These are phyloP conservation scores for Staphylotrichum longicolle DNA, from an alignment of 495 filamentous ascomycete species.

Conservation along the genomic window DNA sequence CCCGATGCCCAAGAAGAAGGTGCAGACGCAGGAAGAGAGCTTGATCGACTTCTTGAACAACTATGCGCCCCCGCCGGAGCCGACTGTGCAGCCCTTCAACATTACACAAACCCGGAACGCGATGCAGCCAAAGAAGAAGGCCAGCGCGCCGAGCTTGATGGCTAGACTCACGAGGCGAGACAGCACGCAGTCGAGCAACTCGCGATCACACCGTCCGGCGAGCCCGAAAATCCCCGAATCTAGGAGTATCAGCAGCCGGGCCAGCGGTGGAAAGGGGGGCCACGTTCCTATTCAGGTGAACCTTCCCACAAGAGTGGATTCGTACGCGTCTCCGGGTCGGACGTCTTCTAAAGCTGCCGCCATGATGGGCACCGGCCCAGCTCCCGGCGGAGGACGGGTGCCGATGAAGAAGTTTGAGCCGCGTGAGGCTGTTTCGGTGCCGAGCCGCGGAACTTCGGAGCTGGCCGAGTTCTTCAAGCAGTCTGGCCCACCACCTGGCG, in stretches of 20 bases:
- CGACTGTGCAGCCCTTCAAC: slow-evolving; percentile 42
- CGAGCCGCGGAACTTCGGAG: slow-evolving; percentile 58
- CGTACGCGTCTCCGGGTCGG: slow-evolving; percentile 22
- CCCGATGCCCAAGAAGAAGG: slow-evolving; percentile 34
- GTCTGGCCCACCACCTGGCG: slow-evolving; percentile 63
- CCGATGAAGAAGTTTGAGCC: slow-evolving; percentile 55
- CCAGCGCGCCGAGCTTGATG: slow-evolving; percentile 60
- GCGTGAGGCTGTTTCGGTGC: slow-evolving; percentile 45
- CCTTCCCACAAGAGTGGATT: slow-evolving; percentile 34
- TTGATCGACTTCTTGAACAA: slow-evolving; percentile 85
- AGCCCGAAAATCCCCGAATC: slow-evolving; percentile 26
- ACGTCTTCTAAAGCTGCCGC: slow-evolving; percentile 15
- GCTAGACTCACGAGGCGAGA: slow-evolving; percentile 55
- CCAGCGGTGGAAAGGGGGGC: slow-evolving; percentile 26
- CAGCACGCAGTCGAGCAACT: slow-evolving; percentile 19
- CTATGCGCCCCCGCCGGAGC: slow-evolving; percentile 67
- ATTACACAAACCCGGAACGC: slow-evolving; percentile 22
- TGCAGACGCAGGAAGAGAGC: slow-evolving; percentile 61
- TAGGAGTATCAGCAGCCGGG: slow-evolving; percentile 36
- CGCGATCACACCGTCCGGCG: slow-evolving; percentile 17
- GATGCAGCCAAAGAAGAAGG: slow-evolving; percentile 55
- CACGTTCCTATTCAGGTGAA: slow-evolving; percentile 51
- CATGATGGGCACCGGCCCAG: slow-evolving; percentile 23
- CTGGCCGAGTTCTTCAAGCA: slow-evolving; percentile 77
- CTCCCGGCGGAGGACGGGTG: slow-evolving; percentile 32